Evolutionary conservation across 805 yeast genomes (phyloP).

Genomic region (Ogataea ganodermae): DNA sequence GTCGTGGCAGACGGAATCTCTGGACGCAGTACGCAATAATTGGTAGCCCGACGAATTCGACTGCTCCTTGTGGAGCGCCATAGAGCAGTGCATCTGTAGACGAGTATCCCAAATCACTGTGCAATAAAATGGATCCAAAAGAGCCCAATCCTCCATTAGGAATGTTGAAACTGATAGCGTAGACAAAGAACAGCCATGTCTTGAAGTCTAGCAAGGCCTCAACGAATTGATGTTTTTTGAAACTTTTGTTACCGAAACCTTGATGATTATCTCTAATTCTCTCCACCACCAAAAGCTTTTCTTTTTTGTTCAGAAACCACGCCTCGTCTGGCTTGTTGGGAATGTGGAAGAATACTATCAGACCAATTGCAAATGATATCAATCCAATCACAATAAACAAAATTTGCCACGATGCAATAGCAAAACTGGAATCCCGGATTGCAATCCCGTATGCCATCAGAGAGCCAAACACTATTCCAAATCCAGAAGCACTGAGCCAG

Average conservation of each 20-base stretch:
- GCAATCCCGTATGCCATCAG: conserved; percentile 56
- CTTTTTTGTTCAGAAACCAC: conserved; percentile 41
- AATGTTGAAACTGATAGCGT: conserved; percentile 43
- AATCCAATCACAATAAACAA: conserved; percentile 64
- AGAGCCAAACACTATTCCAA: conserved; percentile 52
- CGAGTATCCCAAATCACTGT: conserved; percentile 37
- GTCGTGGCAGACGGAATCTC: conserved; percentile 29
- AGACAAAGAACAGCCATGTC: conserved; percentile 48
- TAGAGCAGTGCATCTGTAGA: conserved; percentile 31
- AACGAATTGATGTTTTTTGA: conserved; percentile 32
- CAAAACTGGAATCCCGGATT: conserved; percentile 40
- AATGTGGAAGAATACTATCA: conserved; percentile 48
- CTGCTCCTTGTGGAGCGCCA: conserved; percentile 41
- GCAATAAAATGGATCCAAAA: conserved; percentile 46
- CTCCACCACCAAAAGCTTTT: conserved; percentile 38
- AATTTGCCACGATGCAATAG: conserved; percentile 59
- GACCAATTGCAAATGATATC: conserved; percentile 54
- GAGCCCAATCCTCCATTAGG: conserved; percentile 59
- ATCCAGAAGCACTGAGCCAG: conserved; percentile 43
- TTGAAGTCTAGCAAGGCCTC: conserved; percentile 34
- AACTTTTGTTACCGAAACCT: conserved; percentile 31
- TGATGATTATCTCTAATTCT: conserved; percentile 24
- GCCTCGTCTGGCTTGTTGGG: conserved; percentile 56
- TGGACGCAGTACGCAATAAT: conserved; percentile 23
- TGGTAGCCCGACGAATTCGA: conserved; percentile 36